A percentile compares a stretch with the other conserved stretches of the same genome.
phyloP scores from a whole-genome alignment of 768 basidiomycete species.

The Lactifluus hygrophoroides region DNA sequence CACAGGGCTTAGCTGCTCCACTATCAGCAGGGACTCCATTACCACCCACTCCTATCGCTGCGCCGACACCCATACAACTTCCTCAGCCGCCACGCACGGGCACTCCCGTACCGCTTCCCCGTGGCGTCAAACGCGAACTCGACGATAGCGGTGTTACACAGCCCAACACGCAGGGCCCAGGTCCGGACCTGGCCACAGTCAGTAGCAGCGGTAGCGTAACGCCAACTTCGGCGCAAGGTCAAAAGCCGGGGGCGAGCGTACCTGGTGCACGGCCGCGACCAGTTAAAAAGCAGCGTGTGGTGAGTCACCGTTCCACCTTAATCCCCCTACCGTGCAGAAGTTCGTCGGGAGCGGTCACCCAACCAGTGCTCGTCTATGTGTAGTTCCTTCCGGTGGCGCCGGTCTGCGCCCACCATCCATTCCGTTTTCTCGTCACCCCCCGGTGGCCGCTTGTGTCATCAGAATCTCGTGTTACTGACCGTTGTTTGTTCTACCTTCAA shows the following conservation, averaged over 20 bases:
- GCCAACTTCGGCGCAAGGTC: slow-evolving; percentile 1
- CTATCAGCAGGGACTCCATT: slow-evolving; percentile 4
- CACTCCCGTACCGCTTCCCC: slow-evolving; percentile 13
- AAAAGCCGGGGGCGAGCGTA: slow-evolving; percentile 15
- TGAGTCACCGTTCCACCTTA: slow-evolving; percentile 8
- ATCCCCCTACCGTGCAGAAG: not conserved
- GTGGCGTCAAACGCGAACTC: slow-evolving; percentile 20
- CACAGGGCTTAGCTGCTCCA: slow-evolving; percentile 10
- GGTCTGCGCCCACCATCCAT: not conserved
- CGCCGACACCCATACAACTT: slow-evolving; percentile 2
- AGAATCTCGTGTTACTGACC: slow-evolving; percentile 1
- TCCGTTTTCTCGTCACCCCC: not conserved
- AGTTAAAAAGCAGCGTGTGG: slow-evolving; percentile 20
- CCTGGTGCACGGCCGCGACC: slow-evolving; percentile 20
- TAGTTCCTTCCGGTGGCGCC: not conserved
- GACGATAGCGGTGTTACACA: slow-evolving; percentile 12
- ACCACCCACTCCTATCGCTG: slow-evolving; percentile 4
- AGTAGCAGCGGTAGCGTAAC: not conserved
- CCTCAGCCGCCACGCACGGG: slow-evolving; percentile 16
- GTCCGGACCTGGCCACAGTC: not conserved
- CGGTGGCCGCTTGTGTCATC: not conserved
- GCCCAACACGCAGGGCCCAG: slow-evolving; percentile 9
- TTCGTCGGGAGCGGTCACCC: not conserved
- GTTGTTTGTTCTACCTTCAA: not conserved
- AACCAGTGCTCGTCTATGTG: not conserved